These are phyloP conservation scores for Agapanthus africanus DNA, from an alignment of 106 monocot genomes.

Conservation along the genomic window DNA sequence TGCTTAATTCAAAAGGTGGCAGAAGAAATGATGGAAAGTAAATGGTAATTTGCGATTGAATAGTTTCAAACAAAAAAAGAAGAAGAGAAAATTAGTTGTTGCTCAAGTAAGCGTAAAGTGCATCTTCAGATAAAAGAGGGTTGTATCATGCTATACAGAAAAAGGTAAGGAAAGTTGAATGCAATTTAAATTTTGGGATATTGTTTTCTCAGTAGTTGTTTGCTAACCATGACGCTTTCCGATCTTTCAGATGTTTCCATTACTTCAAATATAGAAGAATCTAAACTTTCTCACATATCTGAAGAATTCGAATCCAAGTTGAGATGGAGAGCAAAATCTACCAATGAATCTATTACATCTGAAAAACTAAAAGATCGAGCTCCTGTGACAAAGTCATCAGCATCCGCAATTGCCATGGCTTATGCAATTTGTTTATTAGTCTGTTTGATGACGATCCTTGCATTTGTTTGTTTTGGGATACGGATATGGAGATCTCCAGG, in stretches of 20 bases:
- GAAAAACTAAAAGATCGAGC: neutral
- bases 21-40: too few relatives aligned
- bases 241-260: neutral
- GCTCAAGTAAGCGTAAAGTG: too few relatives aligned
- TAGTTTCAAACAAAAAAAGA: too few relatives aligned
- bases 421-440: slow-evolving; percentile 4
- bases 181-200: too few relatives aligned
- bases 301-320: neutral
- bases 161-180: too few relatives aligned
- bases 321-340: slow-evolving; percentile 8
- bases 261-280: neutral
- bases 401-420: neutral
- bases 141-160: too few relatives aligned
- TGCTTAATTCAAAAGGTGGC: too few relatives aligned
- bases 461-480: slow-evolving; percentile 14
- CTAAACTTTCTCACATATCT: neutral
- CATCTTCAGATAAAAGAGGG: too few relatives aligned
- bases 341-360: neutral
- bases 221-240: neutral
- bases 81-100: too few relatives aligned
- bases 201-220: neutral
- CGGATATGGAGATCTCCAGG: neutral
- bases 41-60: too few relatives aligned
- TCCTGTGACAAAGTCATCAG: neutral
- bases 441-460: slow-evolving; percentile 3